phyloP scores from a whole-genome alignment of 192 early-diverging fungal genomes.

The Funneliformis geosporum region DNA sequence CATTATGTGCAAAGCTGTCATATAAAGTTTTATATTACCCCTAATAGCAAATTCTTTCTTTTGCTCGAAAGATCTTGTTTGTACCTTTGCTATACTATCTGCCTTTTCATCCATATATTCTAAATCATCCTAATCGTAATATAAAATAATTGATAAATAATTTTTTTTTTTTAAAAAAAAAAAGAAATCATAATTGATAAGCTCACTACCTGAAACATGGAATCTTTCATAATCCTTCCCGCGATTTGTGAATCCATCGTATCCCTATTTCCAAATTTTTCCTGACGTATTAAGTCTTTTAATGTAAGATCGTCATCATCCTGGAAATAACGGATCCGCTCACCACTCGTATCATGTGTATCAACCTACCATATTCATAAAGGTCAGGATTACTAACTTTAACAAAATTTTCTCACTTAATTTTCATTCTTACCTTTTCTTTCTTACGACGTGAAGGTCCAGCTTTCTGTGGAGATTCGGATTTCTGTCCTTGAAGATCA shows the following conservation, averaged over 20 bases:
- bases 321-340: slow-evolving; percentile 61
- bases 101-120: slow-evolving; percentile 93
- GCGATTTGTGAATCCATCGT: slow-evolving; percentile 72
- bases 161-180: too few relatives aligned
- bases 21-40: slow-evolving; percentile 40
- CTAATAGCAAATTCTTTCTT: slow-evolving; percentile 64
- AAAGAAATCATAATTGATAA: background rate
- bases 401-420: background rate
- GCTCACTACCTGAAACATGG: slow-evolving; percentile 52
- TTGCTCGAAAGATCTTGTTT: slow-evolving; percentile 63
- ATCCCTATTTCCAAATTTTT: slow-evolving; percentile 54
- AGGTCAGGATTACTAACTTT: background rate
- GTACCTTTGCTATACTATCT: slow-evolving; percentile 69
- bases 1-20: background rate
- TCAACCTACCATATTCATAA: slow-evolving; percentile 41
- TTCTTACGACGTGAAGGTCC: slow-evolving; percentile 37
- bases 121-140: slow-evolving; percentile 61
- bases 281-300: slow-evolving; percentile 69
- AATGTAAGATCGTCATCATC: slow-evolving; percentile 59
- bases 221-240: slow-evolving; percentile 67
- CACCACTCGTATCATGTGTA: slow-evolving; percentile 63
- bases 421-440: slow-evolving; percentile 46
- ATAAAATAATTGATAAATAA: background rate
- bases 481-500: slow-evolving; percentile 44
- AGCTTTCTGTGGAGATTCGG: slow-evolving; percentile 25